These are phyloP conservation scores for Breviolum minutum DNA, from an alignment of 73 alveolate genomes.

Conservation along the genomic window DNA sequence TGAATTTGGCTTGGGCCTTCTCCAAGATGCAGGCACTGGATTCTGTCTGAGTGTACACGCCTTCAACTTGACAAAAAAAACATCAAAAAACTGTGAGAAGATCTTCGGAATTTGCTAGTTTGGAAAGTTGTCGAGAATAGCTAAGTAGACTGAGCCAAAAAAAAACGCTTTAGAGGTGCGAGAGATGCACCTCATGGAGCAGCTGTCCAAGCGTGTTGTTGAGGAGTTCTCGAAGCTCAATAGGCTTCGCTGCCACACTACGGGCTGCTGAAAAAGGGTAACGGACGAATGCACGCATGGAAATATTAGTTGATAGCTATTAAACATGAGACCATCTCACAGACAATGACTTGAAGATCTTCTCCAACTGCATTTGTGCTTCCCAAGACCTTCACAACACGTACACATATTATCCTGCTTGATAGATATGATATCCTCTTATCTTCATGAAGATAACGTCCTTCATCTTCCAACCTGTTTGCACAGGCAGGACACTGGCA, in stretches of 20 bases:
- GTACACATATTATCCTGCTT: neutral
- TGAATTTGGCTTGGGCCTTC: constrained; percentile 83
- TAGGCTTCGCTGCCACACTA: neutral
- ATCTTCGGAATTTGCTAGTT: neutral
- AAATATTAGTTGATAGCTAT: neutral
- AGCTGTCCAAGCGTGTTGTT: neutral
- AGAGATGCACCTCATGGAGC: constrained; percentile 10
- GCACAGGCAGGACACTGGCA: constrained; percentile 78
- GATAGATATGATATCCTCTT: no score
- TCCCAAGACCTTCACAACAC: neutral
- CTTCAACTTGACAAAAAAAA: no score
- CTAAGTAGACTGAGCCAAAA: neutral
- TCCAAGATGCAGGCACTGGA: constrained; percentile 64
- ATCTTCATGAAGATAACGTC: neutral
- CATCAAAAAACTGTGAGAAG: no score
- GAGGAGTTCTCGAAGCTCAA: neutral
- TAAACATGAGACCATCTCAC: no score
- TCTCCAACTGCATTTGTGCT: neutral
- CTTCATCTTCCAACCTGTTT: neutral
- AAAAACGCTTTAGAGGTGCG: neutral
- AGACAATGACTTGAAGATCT: no score
- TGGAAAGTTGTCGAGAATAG: neutral
- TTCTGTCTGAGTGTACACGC: neutral
- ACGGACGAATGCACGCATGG: neutral
- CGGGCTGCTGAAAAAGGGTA: no score